A percentile compares a stretch with the other conserved stretches of the same genome.
Evolutionary conservation across 2,329 filamentous ascomycete species (phyloP).

Genomic region (Trichophyton benhamiae): DNA sequence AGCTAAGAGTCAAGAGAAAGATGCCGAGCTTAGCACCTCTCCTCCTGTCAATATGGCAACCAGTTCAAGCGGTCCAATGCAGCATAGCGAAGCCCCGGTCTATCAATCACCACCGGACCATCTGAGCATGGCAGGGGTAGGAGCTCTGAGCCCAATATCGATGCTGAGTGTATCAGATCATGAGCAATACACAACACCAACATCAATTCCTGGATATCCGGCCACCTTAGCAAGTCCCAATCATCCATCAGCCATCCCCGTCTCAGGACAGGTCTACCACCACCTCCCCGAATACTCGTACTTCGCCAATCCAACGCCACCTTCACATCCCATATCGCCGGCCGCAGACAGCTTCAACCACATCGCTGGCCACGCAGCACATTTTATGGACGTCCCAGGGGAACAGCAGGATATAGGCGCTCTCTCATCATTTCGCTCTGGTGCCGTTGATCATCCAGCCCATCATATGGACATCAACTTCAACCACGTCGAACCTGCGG

Average conservation of each 20-base stretch:
- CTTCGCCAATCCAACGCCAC: not conserved
- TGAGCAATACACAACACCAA: not conserved
- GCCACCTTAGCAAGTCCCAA: not conserved
- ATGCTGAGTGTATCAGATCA: conserved; percentile 2
- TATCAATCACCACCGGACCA: not conserved
- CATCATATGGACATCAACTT: conserved; percentile 35
- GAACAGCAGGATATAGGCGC: conserved; percentile 30
- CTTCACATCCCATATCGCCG: not conserved
- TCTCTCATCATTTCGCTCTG: conserved; percentile 37
- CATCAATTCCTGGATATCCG: not conserved
- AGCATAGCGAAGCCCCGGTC: not conserved
- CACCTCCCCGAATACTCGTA: not conserved
- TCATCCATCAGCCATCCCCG: not conserved
- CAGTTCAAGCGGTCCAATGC: not conserved
- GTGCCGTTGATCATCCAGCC: conserved; percentile 36
- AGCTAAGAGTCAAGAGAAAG: not conserved
- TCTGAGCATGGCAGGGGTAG: not conserved
- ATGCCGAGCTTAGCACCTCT: not conserved
- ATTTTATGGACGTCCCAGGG: not conserved
- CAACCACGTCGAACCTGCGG: conserved; percentile 32
- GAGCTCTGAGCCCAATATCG: not conserved
- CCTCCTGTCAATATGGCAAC: not conserved
- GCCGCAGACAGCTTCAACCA: not conserved
- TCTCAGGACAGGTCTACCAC: not conserved
- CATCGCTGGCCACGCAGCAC: not conserved